A percentile compares a stretch with the other conserved stretches of the same genome.
Evolutionary conservation across 108 stramenopile species (phyloP).

Genomic region (Fragilaria crotonensis): DNA sequence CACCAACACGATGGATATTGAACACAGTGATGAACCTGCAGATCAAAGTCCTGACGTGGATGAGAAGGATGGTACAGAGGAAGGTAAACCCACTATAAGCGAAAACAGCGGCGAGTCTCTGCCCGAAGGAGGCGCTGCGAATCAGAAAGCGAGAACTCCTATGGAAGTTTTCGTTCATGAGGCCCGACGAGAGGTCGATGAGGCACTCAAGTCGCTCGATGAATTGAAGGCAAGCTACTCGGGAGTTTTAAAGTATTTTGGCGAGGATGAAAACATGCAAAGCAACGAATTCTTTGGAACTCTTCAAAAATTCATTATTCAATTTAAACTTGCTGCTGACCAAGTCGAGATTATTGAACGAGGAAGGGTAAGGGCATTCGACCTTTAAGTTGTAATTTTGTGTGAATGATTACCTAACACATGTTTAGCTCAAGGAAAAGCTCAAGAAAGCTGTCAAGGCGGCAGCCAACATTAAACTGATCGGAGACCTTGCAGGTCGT

Average conservation of each 20-base stretch:
- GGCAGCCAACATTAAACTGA: too few relatives aligned
- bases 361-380: constrained; percentile 21
- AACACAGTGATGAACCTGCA: too few relatives aligned
- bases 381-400: too few relatives aligned
- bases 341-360: constrained; percentile 57
- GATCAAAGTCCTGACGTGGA: constrained; percentile 58
- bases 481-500: too few relatives aligned
- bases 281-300: constrained; percentile 86
- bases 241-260: constrained; percentile 67
- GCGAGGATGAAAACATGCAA: constrained; percentile 82
- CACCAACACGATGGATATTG: too few relatives aligned
- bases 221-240: constrained; percentile 57
- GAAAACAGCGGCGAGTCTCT: too few relatives aligned
- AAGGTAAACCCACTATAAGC: too few relatives aligned
- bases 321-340: constrained; percentile 58
- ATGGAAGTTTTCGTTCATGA: constrained; percentile 70
- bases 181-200: constrained; percentile 38
- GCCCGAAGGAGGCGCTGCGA: too few relatives aligned
- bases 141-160: constrained; percentile 47
- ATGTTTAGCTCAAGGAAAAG: too few relatives aligned
- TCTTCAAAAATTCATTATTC: constrained; percentile 56
- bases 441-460: too few relatives aligned
- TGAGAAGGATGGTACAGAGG: constrained; percentile 32
- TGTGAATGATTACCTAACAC: too few relatives aligned
- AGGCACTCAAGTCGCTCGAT: constrained; percentile 38